Percentiles rank a stretch among this genome's conserved stretches.
Conservation (phyloP, 768 basidiomycete genomes). For the Cubamyces lactineus region DNA sequence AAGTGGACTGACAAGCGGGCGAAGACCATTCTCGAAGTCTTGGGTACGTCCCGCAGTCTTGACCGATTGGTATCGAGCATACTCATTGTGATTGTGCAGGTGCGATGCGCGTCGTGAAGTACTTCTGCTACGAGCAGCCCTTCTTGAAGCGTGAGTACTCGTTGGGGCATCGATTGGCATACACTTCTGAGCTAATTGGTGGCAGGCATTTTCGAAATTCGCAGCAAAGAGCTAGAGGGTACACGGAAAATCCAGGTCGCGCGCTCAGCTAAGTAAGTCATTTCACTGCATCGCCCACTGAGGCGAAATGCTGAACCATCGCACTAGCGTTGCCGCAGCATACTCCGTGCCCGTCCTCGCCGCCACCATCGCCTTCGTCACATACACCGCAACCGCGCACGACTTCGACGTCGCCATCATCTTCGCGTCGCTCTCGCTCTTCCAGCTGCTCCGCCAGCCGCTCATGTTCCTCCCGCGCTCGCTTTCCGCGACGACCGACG, state of each 20-base stretch:
- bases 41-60: slow-evolving; percentile 42
- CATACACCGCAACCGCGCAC: slow-evolving; percentile 58
- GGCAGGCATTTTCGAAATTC: slow-evolving; percentile 55
- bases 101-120: slow-evolving; percentile 75
- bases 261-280: slow-evolving; percentile 61
- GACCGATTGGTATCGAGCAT: background rate
- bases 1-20: slow-evolving; percentile 66
- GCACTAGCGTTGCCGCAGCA: slow-evolving; percentile 51
- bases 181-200: background rate
- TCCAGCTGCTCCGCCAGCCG: slow-evolving; percentile 69
- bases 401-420: slow-evolving; percentile 67
- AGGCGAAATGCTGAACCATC: slow-evolving; percentile 18
- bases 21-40: slow-evolving; percentile 64
- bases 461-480: slow-evolving; percentile 68
- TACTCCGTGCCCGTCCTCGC: slow-evolving; percentile 66
- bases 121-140: slow-evolving; percentile 72
- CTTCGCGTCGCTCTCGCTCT: slow-evolving; percentile 66
- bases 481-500: slow-evolving; percentile 65
- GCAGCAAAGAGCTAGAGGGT: slow-evolving; percentile 57
- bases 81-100: slow-evolving; percentile 33
- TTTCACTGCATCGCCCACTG: background rate
- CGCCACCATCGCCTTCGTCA: slow-evolving; percentile 67
- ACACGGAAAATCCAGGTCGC: slow-evolving; percentile 60
- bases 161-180: background rate
- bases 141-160: slow-evolving; percentile 59